These are phyloP conservation scores for Colletotrichum lentis DNA, from an alignment of 2,329 filamentous ascomycete species.

Conservation along the genomic window DNA sequence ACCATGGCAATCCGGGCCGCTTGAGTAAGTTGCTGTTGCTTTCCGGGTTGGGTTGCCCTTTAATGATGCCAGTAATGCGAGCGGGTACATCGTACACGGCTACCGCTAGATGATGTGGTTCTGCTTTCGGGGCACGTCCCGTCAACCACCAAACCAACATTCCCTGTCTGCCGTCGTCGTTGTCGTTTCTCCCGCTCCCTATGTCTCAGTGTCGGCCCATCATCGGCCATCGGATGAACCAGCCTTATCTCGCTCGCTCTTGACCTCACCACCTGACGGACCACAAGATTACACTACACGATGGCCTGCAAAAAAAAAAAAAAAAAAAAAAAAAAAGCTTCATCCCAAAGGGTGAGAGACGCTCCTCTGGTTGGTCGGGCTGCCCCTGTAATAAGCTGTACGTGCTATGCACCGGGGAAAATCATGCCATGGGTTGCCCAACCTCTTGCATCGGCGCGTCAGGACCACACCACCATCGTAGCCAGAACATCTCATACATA, in stretches of 20 bases:
- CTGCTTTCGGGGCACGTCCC: not conserved
- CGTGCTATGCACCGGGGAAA: slow-evolving; percentile 7
- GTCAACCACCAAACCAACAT: not conserved
- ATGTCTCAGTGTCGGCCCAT: not conserved
- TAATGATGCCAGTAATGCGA: slow-evolving; percentile 1
- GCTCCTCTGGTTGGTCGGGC: slow-evolving; percentile 24
- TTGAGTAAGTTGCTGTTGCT: not conserved
- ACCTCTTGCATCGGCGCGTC: slow-evolving; percentile 35
- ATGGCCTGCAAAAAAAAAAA: slow-evolving; percentile 17
- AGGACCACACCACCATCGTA: slow-evolving; percentile 38
- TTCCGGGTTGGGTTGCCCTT: slow-evolving; percentile 10
- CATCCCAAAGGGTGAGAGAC: slow-evolving; percentile 10
- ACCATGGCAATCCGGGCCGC: slow-evolving; percentile 26
- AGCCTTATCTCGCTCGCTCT: slow-evolving; percentile 8
- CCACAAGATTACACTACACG: not conserved
- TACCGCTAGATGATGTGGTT: not conserved
- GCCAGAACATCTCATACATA: slow-evolving; percentile 39
- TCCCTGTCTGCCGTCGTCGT: not conserved
- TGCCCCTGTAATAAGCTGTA: slow-evolving; percentile 28
- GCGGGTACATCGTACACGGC: slow-evolving; percentile 13
- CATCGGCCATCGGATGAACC: not conserved
- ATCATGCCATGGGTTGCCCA: slow-evolving; percentile 37
- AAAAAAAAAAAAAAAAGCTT: slow-evolving; percentile 16
- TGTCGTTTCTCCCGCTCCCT: slow-evolving; percentile 17
- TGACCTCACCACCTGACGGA: not conserved